Conservation (phyloP, 2,329 filamentous ascomycete species). For the Arthroderma sp. region DNA sequence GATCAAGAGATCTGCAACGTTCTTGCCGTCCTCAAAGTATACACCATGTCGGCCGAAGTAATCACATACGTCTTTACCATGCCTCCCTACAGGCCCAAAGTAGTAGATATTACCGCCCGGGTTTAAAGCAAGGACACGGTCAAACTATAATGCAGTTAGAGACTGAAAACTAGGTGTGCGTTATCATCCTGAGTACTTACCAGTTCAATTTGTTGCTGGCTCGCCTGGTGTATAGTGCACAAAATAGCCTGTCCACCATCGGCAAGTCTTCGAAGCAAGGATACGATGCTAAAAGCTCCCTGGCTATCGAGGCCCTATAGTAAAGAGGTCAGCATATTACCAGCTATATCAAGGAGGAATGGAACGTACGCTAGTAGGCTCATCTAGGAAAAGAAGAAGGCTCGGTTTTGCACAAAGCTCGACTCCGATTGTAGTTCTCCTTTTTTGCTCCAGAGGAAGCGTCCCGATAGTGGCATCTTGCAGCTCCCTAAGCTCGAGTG, state of each 20-base stretch:
- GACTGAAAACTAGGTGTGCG: conserved; percentile 46
- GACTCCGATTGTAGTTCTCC: conserved; percentile 82
- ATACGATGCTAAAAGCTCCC: conserved; percentile 82
- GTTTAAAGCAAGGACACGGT: conserved; percentile 64
- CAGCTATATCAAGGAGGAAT: conserved; percentile 16
- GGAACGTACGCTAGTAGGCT: conserved; percentile 60
- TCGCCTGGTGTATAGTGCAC: conserved; percentile 90
- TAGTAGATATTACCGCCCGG: conserved; percentile 54
- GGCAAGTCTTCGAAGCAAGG: conserved; percentile 77
- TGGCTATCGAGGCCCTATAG: conserved; percentile 66
- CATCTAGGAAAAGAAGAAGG: conserved; percentile 81
- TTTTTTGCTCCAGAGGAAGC: conserved; percentile 50
- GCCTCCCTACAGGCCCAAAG: conserved; percentile 55
- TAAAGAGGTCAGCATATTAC: conserved; percentile 34
- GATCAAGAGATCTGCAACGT: conserved; percentile 53
- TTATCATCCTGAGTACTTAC: conserved; percentile 61
- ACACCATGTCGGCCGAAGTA: conserved; percentile 56
- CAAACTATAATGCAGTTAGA: conserved; percentile 46
- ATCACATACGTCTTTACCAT: conserved; percentile 49
- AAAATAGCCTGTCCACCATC: conserved; percentile 83
- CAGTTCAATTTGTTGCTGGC: conserved; percentile 44
- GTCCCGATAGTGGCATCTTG: conserved; percentile 55
- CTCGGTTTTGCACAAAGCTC: conserved; percentile 86
- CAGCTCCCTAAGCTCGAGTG: conserved; percentile 54
- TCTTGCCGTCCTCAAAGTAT: conserved; percentile 52